Base-by-base conservation (phyloP, 306 rosid species). In the Oemleria cerasiformis region DNA sequence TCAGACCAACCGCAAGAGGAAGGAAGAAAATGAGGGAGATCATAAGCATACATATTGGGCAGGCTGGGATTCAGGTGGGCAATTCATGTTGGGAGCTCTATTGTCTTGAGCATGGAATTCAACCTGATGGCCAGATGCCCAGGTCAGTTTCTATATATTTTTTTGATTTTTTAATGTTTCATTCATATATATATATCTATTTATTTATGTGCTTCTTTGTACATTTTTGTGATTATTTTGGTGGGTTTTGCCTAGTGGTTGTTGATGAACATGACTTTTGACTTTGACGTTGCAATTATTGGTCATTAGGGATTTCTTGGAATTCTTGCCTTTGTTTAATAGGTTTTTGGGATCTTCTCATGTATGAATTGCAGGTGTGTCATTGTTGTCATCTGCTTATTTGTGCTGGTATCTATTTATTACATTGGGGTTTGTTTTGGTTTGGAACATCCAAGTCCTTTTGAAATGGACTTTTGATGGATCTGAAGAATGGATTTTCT, bases 21-120 rank as follows among this genome's bases (percentile, higher is more conserved):
- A 65, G 4, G 16, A 9, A 41, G 39, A 45, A 70, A n/a, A 94
- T 91, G 98, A 91, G 98, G 41, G 98, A 94, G 68, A 91, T 94
- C 4, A 94, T 94, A 51, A 94, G 98, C 88, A 86, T 94, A 55
- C 98, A 94, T 84, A 94, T 94, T 6, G 98, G 98, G 23, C 98
- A 94, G 40, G 98, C 98, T 23, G 98, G 98, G 4, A 94, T 94
- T 54, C 98, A 94, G 73, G 98, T 94, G 14, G 98, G 98, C 0
- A 94, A 94, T 65, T 94, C 98, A 0, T 94, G 98, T 78, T 94
- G 98, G 98, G 98, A 94, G 79, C 98, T 94, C n/a, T 94, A 94
- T 78, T 94, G 98, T 63, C 98, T 94, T 49, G 98, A 94, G 62
- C 98, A 94, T 87, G 98, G 90, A 81, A 94, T 94, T 71, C 94